Conservation (phyloP, 352 stramenopile species). For the Thraustotheca clavata region DNA sequence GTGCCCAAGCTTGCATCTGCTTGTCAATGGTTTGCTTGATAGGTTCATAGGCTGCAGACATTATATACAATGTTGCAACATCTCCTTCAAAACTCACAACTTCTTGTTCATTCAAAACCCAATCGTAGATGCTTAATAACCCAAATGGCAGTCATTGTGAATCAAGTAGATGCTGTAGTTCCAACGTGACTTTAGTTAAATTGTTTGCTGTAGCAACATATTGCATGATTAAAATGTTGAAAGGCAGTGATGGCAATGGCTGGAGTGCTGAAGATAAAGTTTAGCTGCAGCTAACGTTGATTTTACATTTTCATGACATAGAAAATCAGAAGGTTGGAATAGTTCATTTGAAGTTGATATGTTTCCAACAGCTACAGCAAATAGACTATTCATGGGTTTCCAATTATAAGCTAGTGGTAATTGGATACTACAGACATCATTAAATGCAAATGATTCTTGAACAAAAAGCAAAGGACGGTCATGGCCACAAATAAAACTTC, state of each 20-base stretch:
- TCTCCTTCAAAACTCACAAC: conserved; percentile 11
- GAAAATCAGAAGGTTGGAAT: no score
- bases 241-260: no score
- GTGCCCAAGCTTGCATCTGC: no score
- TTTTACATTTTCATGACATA: no score
- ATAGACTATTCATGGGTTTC: not conserved
- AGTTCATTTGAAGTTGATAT: no score
- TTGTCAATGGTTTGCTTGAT: no score
- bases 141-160: conserved; percentile 1
- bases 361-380: no score
- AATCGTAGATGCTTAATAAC: conserved; percentile 5
- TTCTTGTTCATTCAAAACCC: conserved; percentile 4
- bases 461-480: not conserved
- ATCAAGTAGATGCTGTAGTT: not conserved
- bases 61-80: not conserved
- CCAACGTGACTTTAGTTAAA: no score
- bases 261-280: no score
- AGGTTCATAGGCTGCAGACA: not conserved
- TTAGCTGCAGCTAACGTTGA: no score
- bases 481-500: not conserved
- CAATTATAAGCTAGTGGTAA: not conserved
- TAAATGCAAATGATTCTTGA: conserved; percentile 14
- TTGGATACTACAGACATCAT: not conserved
- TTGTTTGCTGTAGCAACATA: no score
- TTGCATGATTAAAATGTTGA: no score